Base-by-base conservation (phyloP, 768 basidiomycete species). In the Lyophyllum decastes region DNA sequence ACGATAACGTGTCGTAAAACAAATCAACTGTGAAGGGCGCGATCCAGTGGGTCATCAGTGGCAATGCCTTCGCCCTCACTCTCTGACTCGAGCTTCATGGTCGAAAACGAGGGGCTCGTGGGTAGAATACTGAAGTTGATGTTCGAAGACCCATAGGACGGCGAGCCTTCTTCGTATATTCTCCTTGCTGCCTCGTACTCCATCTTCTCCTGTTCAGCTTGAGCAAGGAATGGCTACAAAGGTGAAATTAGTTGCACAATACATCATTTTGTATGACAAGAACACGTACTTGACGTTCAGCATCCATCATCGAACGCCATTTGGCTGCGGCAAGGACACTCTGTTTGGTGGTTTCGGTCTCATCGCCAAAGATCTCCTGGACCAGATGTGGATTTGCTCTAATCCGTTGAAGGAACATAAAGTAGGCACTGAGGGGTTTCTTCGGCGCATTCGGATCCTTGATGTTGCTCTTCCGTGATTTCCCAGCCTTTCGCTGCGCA, bases 401-500 rank as follows among this genome's bases (percentile, higher is more conserved):
- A 64, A 97, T 97, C 45, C 88, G 85, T 70, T 95, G 94, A 62
- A 96, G 72, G 78, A 95, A 97, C 87, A 95, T 91, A 63, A 97
- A 96, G 68, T 96, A 97, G 0, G 95, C 94, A 68, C 87, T 89
- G 44, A 96, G 83, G 6, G 95, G 95, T 69, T 96, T 96, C 85
- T 94, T 95, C 2, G 95, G 95, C 8, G 94, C 95, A 68, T 97
- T 96, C 33, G 94, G 94, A 70, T 97, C 94, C 77, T 95, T 96
- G 74, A 97, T 90, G 70, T 97, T 97, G 63, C 89, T 89, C 82
- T 90, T 92, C 61, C 93, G 82, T 38, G 91, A 94, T 73, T 94
- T 94, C 61, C 95, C 95, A 16, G 92, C 90, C 73, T 93, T 94
- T 58, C 95, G 87, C 73, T 96, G 94, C 27, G 93, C 92, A 40